phyloP scores from a whole-genome alignment of 148 eudicot genomes.

The Polygonum maritimum region DNA sequence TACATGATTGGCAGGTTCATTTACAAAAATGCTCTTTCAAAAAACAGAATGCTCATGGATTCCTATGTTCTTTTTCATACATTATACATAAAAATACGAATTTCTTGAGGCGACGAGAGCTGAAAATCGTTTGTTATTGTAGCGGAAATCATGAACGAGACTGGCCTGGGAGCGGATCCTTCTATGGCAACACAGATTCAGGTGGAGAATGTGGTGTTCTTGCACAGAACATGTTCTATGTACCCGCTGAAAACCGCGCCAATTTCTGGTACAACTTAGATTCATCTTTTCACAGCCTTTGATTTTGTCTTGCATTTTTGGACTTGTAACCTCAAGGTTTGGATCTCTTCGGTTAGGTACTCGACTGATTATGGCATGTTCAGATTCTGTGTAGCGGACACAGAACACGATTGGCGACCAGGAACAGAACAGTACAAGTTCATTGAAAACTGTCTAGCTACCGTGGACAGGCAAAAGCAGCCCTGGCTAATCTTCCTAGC shows the following conservation, averaged over 20 bases:
- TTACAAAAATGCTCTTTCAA: background rate
- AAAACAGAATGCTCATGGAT: background rate
- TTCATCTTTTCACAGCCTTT: background rate
- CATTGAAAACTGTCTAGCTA: slow-evolving; percentile 72
- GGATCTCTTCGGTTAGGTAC: slow-evolving; percentile 35
- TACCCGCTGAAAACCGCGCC: slow-evolving; percentile 72
- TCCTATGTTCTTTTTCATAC: too few relatives aligned
- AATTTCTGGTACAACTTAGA: slow-evolving; percentile 48
- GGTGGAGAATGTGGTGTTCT: slow-evolving; percentile 89
- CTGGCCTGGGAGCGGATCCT: slow-evolving; percentile 80
- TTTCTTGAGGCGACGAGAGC: too few relatives aligned
- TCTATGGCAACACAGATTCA: slow-evolving; percentile 59
- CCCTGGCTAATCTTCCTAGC: slow-evolving; percentile 92
- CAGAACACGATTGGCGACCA: slow-evolving; percentile 90
- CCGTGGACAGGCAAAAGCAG: slow-evolving; percentile 78
- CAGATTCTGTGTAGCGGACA: slow-evolving; percentile 79
- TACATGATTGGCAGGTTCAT: slow-evolving; percentile 74
- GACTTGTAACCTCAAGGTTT: background rate
- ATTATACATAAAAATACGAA: too few relatives aligned
- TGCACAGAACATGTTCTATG: slow-evolving; percentile 71
- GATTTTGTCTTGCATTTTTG: background rate
- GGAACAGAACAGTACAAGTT: slow-evolving; percentile 80
- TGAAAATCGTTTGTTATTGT: background rate
- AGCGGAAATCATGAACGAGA: slow-evolving; percentile 92
- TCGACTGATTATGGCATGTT: slow-evolving; percentile 94